Percentiles rank a stretch among this genome's conserved stretches.
Evolutionary conservation across 306 rosid genomes (phyloP).

Genomic region (Vigna reflexopilosa): DNA sequence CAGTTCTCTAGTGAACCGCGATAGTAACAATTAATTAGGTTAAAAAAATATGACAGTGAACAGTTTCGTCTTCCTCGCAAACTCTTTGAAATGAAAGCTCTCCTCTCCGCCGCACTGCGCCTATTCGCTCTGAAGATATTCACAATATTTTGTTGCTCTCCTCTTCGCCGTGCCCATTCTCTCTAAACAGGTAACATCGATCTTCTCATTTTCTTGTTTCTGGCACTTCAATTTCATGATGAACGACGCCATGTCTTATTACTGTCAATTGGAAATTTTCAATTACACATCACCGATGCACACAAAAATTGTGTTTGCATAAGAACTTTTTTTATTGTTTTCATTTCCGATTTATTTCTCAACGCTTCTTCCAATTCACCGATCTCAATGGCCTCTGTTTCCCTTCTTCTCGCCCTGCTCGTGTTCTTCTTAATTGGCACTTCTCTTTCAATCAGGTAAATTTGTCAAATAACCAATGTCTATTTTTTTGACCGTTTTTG

Average conservation of each 20-base stretch:
- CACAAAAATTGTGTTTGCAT: constrained; percentile 4
- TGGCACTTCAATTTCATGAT: neutral
- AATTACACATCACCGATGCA: neutral
- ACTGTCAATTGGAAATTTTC: neutral
- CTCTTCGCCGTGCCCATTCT: too few relatives aligned
- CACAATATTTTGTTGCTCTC: too few relatives aligned
- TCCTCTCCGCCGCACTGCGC: too few relatives aligned
- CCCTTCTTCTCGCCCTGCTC: constrained; percentile 26
- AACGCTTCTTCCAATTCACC: neutral
- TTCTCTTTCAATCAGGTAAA: constrained; percentile 56
- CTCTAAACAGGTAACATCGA: too few relatives aligned
- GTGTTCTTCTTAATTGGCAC: constrained; percentile 17
- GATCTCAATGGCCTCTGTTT: constrained; percentile 36
- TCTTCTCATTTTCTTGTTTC: too few relatives aligned
- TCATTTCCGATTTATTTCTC: neutral
- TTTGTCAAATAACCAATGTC: constrained; percentile 4
- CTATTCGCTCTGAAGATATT: too few relatives aligned
- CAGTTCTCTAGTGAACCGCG: too few relatives aligned
- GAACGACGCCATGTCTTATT: neutral
- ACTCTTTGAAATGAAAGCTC: too few relatives aligned
- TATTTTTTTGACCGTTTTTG: neutral
- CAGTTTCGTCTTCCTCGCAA: too few relatives aligned
- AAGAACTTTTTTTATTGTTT: neutral
- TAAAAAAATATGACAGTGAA: too few relatives aligned
- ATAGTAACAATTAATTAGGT: too few relatives aligned